Evolutionary conservation across 306 rosid genomes (phyloP).

Genomic region (Trifolium subterraneum): DNA sequence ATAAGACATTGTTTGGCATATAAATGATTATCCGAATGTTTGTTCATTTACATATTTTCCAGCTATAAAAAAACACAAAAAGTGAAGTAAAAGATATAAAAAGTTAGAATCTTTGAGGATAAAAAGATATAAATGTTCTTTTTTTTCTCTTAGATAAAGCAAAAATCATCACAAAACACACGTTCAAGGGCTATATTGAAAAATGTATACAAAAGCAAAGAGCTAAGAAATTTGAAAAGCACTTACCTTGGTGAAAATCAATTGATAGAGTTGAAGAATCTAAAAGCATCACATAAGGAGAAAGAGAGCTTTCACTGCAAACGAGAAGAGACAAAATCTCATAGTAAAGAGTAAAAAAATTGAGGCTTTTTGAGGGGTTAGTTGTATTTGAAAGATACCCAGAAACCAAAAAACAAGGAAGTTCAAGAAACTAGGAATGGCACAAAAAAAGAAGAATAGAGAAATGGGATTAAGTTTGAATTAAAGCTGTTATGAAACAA

Average conservation of each 20-base stretch:
- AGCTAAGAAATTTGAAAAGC: not conserved
- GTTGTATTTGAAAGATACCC: constrained; percentile 37
- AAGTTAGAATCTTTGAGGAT: constrained; percentile 5
- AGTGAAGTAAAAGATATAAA: constrained; percentile 15
- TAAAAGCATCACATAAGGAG: constrained; percentile 32
- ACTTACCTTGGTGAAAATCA: constrained; percentile 44
- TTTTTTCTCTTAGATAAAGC: no score
- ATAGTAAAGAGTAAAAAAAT: not conserved
- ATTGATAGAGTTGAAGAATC: constrained; percentile 2
- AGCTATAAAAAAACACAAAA: constrained; percentile 9
- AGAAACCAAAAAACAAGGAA: constrained; percentile 32
- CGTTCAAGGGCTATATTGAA: not conserved
- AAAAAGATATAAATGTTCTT: no score
- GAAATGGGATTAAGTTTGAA: constrained; percentile 61
- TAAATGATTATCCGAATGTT: constrained; percentile 32
- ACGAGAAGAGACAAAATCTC: no score
- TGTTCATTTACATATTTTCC: constrained; percentile 15
- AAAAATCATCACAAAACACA: no score
- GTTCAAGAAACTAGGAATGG: constrained; percentile 20
- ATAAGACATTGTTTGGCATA: constrained; percentile 39
- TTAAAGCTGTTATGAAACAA: constrained; percentile 58
- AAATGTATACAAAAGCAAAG: not conserved
- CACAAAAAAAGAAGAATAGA: constrained; percentile 37
- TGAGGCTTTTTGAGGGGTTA: not conserved
- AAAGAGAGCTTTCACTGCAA: constrained; percentile 22